A percentile compares a stretch with the other conserved stretches of the same genome.
phyloP scores from a whole-genome alignment of 75 land plant genomes.

The Pinus taeda region DNA sequence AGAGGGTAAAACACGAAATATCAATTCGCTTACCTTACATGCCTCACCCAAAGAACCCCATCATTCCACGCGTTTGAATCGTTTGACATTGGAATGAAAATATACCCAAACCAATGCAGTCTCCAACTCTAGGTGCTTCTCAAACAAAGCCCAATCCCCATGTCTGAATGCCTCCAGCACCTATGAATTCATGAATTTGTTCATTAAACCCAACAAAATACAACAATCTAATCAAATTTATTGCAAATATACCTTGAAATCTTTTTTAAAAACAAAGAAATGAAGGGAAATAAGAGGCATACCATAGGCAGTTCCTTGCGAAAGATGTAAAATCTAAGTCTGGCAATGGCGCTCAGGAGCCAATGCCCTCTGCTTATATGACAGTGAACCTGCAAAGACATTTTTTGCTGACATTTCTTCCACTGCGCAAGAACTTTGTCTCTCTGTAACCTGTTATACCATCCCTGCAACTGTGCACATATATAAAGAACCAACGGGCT shows the following conservation, averaged over 20 bases:
- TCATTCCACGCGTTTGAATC: constrained; percentile 68
- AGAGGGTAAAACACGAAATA: neutral
- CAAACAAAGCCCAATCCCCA: constrained; percentile 53
- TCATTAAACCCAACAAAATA: neutral
- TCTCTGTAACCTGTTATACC: constrained; percentile 67
- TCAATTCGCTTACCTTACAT: constrained; percentile 8
- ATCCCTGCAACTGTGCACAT: constrained; percentile 48
- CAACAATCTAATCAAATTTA: too few relatives aligned
- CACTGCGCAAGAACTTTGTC: constrained; percentile 84
- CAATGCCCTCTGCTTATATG: too few relatives aligned
- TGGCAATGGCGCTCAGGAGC: too few relatives aligned
- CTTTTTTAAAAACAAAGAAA: neutral
- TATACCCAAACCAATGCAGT: constrained; percentile 79
- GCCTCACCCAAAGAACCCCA: constrained; percentile 85
- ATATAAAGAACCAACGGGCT: too few relatives aligned
- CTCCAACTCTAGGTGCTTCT: constrained; percentile 52
- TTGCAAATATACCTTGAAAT: neutral
- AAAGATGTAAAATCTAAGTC: too few relatives aligned
- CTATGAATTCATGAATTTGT: constrained; percentile 12
- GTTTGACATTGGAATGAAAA: constrained; percentile 14
- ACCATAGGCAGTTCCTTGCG: too few relatives aligned
- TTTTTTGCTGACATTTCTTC: constrained; percentile 25
- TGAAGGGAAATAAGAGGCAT: too few relatives aligned
- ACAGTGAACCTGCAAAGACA: too few relatives aligned
- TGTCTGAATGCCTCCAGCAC: constrained; percentile 67